Conservation (phyloP, 495 filamentous ascomycete genomes). For the Trichoderma erinaceum region DNA sequence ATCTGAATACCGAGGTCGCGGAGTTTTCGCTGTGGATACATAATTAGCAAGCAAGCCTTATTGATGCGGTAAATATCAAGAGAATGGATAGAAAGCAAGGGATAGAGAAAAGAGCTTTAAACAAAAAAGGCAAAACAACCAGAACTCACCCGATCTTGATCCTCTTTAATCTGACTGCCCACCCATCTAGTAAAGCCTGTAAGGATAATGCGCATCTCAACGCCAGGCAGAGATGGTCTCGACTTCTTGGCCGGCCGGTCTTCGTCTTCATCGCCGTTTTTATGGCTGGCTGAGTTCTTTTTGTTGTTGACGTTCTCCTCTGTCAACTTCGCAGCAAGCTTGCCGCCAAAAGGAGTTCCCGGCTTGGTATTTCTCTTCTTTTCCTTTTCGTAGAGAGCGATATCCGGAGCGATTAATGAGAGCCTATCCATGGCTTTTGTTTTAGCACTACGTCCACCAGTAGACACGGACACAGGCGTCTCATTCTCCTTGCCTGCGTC, state of each 20-base stretch:
- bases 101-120: not conserved
- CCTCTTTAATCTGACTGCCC: conserved; percentile 58
- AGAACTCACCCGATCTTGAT: conserved; percentile 66
- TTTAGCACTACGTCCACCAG: conserved; percentile 79
- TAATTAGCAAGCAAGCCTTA: not conserved
- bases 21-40: conserved; percentile 59
- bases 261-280: conserved; percentile 27
- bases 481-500: conserved; percentile 74
- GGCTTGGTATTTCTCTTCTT: conserved; percentile 68
- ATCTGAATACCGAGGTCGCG: conserved; percentile 78
- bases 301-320: conserved; percentile 38
- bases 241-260: conserved; percentile 52
- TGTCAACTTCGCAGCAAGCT: conserved; percentile 51
- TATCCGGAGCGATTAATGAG: conserved; percentile 71
- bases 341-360: conserved; percentile 71
- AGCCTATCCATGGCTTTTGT: conserved; percentile 69
- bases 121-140: not conserved
- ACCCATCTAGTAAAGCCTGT: conserved; percentile 79
- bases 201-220: conserved; percentile 65
- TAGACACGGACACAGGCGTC: conserved; percentile 59
- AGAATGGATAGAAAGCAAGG: not conserved
- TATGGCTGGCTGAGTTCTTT: conserved; percentile 27
- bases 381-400: conserved; percentile 88
- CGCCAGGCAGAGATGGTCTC: conserved; percentile 52
- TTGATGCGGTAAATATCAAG: not conserved